phyloP scores from a whole-genome alignment of 2,329 filamentous ascomycete species.

The Helotiales sp. region DNA sequence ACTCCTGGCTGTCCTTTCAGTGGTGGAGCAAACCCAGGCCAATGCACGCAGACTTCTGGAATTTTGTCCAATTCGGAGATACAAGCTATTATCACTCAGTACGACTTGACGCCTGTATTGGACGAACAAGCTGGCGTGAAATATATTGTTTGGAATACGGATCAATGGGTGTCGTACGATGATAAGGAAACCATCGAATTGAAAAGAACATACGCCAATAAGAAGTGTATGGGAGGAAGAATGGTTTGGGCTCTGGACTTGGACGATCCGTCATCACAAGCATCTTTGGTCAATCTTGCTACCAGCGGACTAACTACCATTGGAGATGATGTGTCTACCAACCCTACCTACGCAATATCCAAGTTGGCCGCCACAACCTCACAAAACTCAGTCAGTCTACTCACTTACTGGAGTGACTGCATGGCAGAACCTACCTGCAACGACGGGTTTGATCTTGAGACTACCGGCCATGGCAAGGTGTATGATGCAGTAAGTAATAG shows the following conservation, averaged over 20 bases:
- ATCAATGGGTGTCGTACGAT: conserved; percentile 37
- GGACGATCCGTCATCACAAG: too few relatives aligned
- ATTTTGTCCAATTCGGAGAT: conserved; percentile 40
- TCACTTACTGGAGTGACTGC: background rate
- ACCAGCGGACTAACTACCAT: background rate
- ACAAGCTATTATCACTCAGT: conserved; percentile 27
- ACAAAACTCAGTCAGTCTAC: background rate
- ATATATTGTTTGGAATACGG: conserved; percentile 23
- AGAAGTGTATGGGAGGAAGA: conserved; percentile 28
- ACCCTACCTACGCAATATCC: background rate
- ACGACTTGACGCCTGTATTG: conserved; percentile 19
- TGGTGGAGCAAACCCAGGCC: conserved; percentile 26
- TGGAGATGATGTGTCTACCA: background rate
- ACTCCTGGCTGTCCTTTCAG: conserved; percentile 28
- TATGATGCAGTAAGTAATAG: too few relatives aligned
- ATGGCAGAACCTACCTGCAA: background rate
- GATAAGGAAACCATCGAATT: conserved; percentile 31
- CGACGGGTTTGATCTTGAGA: background rate
- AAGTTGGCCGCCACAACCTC: background rate
- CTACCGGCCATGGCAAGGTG: background rate
- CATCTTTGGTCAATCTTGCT: background rate
- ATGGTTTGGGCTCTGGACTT: conserved; percentile 25
- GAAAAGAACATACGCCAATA: conserved; percentile 31
- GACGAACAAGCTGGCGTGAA: conserved; percentile 29
- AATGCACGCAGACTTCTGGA: conserved; percentile 33